Percentiles rank a stretch among this genome's conserved stretches.
These are phyloP conservation scores for Macaranga tanarius DNA, from an alignment of 441 rosid genomes.

Conservation along the genomic window DNA sequence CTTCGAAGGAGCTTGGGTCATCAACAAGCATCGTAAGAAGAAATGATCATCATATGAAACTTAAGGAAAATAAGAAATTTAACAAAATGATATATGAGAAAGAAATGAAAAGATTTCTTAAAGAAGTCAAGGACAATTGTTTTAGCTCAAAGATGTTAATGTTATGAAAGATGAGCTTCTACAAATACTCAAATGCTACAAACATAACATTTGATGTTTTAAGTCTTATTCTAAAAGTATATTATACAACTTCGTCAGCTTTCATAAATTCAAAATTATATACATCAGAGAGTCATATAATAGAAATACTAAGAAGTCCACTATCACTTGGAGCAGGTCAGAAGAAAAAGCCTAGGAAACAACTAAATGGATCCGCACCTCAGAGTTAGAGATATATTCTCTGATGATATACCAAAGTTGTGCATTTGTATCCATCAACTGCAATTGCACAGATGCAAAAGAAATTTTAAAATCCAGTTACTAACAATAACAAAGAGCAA, in stretches of 20 bases:
- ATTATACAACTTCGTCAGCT: neutral
- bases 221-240: neutral
- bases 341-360: conserved; percentile 13
- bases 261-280: neutral
- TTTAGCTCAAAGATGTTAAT: neutral
- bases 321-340: neutral
- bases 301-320: neutral
- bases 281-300: neutral
- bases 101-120: neutral
- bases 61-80: neutral
- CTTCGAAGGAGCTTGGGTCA: neutral
- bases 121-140: neutral
- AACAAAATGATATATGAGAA: neutral
- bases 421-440: conserved; percentile 98
- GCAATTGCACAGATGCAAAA: conserved; percentile 29
- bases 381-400: conserved; percentile 91
- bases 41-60: neutral
- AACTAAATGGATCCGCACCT: conserved; percentile 48
- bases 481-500: conserved; percentile 21
- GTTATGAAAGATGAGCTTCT: neutral
- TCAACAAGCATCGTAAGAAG: neutral
- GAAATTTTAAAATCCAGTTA: conserved; percentile 24
- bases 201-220: neutral
- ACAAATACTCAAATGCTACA: neutral
- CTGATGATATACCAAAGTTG: conserved; percentile 97